Base-by-base conservation (phyloP, 2,329 filamentous ascomycete species). In the Thielaviopsis euricoi region DNA sequence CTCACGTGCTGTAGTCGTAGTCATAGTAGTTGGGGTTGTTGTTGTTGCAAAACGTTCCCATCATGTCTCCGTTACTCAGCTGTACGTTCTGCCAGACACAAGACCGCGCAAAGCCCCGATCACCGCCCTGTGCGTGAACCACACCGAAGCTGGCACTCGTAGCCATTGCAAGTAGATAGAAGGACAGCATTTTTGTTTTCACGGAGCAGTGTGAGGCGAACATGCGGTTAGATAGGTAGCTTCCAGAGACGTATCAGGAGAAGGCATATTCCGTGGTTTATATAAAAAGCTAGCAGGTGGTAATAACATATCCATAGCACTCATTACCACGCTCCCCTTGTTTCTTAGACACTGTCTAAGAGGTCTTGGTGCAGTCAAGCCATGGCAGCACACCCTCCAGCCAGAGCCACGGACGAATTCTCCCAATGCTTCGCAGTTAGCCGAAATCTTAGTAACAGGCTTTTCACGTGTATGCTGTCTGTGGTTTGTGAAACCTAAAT, bases 1-100 rank as follows among this genome's bases (percentile, higher is more conserved):
- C 48, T 57, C 37, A 52, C 55, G 37, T 29, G 37, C 55, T 57
- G 21, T 57, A 57, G 23, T 57, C 21, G 19, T 57, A 57, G 22
- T 57, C 55, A 19, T 57, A 57, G 55, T 57, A 57, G 37, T 51
- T 21, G 10, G 48, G 55, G 25, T 57, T 57, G 48, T 57, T 57
- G 33, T 57, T 57, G 48, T 52, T 57, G 48, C 55, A 57, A 52
- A 57, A 57, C 21, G 55, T 52, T 6, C 55, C 55, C 22, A 57
- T 57, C 26, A 29, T 33, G 23, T 57, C 49, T 25, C 49, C 55
- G 19, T 57, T 52, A 1, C 55, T 33, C 33, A 57, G 33, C 55
- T 57, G 55, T 19, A 57, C 55, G 29, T 52, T 52, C 22, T 57
- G 55, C 55, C 55, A 57, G 19, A 57, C 4, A 26, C 55, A 57